A percentile compares a stretch with the other conserved stretches of the same genome.
These are phyloP conservation scores for Aegilops longissima DNA, from an alignment of 176 grass and related monocot species.

Conservation along the genomic window DNA sequence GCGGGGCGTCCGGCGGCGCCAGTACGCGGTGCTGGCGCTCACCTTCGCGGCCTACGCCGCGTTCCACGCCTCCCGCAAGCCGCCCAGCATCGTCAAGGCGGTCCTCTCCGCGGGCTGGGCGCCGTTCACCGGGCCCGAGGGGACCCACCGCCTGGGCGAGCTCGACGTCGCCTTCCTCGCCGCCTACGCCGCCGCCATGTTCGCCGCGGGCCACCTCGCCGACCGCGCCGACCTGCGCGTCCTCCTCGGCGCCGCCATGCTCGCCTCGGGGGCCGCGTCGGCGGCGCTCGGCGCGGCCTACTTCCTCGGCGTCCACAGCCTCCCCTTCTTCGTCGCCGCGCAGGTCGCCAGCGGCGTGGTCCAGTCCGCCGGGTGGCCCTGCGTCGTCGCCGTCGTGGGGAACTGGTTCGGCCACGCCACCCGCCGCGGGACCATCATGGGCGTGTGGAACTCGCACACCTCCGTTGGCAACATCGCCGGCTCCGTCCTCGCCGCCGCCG, in stretches of 20 bases:
- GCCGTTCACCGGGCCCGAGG: constrained; percentile 65
- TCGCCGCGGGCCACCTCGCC: constrained; percentile 77
- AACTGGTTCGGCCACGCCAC: constrained; percentile 88
- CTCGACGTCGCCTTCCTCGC: constrained; percentile 93
- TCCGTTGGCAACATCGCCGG: constrained; percentile 86
- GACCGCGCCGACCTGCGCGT: constrained; percentile 78
- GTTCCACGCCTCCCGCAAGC: constrained; percentile 98
- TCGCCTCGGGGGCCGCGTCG: constrained; percentile 57
- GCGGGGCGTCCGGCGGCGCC: constrained; percentile 40
- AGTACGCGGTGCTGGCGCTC: constrained; percentile 60
- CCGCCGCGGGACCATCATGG: constrained; percentile 74
- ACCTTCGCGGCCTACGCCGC: constrained; percentile 80
- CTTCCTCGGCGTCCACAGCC: constrained; percentile 62
- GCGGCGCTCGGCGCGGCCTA: constrained; percentile 72
- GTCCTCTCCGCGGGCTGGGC: constrained; percentile 62
- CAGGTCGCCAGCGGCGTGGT: constrained; percentile 74
- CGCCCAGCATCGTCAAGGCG: constrained; percentile 94
- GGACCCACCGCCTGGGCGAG: constrained; percentile 79
- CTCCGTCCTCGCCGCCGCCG: constrained; percentile 72
- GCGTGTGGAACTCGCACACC: constrained; percentile 89
- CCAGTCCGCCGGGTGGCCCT: constrained; percentile 92
- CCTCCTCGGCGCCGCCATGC: constrained; percentile 77
- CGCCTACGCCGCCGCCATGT: constrained; percentile 71
- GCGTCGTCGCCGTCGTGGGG: constrained; percentile 82
- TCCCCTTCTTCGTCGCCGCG: constrained; percentile 60